phyloP scores from a whole-genome alignment of 768 basidiomycete species.

The Tylopilus rubrobrunneus region DNA sequence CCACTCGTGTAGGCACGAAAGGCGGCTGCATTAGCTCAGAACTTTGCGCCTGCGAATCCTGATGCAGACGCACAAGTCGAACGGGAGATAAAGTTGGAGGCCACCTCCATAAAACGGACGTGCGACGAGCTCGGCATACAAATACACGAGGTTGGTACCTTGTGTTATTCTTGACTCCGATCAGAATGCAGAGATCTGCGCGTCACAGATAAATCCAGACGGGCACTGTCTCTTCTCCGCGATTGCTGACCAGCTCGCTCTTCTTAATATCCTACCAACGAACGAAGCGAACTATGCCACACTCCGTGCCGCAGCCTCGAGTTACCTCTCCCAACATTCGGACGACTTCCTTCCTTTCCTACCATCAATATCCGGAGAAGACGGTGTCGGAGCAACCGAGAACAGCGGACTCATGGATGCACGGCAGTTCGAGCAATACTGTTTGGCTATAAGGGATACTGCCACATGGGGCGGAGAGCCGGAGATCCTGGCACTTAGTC shows the following conservation, averaged over 20 bases:
- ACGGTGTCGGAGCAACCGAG: conserved; percentile 57
- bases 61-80: conserved; percentile 57
- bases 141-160: conserved; percentile 54
- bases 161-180: background rate
- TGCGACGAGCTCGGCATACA: conserved; percentile 65
- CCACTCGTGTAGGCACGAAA: conserved; percentile 56
- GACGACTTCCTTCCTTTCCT: conserved; percentile 95
- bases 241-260: conserved; percentile 82
- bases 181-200: background rate
- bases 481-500: conserved; percentile 87
- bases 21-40: conserved; percentile 58
- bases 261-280: conserved; percentile 64
- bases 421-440: conserved; percentile 68
- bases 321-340: conserved; percentile 76
- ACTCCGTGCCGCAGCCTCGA: conserved; percentile 67
- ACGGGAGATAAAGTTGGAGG: conserved; percentile 66
- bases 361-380: conserved; percentile 68
- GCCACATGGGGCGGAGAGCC: conserved; percentile 98
- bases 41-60: conserved; percentile 48
- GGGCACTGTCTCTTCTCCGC: conserved; percentile 97
- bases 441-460: conserved; percentile 71
- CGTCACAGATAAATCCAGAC: conserved; percentile 83
- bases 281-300: conserved; percentile 55
- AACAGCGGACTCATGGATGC: conserved; percentile 66
- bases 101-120: conserved; percentile 54